A percentile compares a stretch with the other conserved stretches of the same genome.
phyloP scores from a whole-genome alignment of 495 filamentous ascomycete genomes.

The Astrothelium subdiscretum region DNA sequence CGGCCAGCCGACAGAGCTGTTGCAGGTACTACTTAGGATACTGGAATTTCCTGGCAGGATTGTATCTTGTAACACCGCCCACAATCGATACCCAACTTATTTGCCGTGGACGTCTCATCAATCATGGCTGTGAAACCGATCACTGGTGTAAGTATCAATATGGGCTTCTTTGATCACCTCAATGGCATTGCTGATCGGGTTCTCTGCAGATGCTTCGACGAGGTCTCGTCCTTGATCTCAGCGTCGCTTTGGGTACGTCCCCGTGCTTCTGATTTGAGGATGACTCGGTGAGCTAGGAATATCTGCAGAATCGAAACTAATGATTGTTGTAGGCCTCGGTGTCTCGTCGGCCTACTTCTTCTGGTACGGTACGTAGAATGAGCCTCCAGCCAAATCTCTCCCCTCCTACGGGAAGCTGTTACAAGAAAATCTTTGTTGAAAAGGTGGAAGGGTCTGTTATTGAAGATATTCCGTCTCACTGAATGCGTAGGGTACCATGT shows the following conservation, averaged over 20 bases:
- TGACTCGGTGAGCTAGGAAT: not conserved
- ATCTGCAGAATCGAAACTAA: slow-evolving; percentile 6
- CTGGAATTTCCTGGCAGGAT: too few relatives aligned
- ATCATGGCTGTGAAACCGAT: slow-evolving; percentile 39
- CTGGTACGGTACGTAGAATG: slow-evolving; percentile 65
- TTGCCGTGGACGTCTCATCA: not conserved
- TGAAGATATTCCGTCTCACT: not conserved
- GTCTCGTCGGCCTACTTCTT: slow-evolving; percentile 60
- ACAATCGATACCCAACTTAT: not conserved
- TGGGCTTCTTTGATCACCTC: slow-evolving; percentile 6
- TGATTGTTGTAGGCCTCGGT: slow-evolving; percentile 44
- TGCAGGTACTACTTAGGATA: not conserved
- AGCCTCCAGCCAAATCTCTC: not conserved
- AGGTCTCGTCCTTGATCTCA: slow-evolving; percentile 65
- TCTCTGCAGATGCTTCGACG: slow-evolving; percentile 56
- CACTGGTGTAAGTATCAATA: slow-evolving; percentile 36
- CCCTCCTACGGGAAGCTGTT: too few relatives aligned
- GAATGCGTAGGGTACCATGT: slow-evolving; percentile 57
- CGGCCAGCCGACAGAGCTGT: not conserved
- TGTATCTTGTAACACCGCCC: not conserved
- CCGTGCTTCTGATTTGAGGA: not conserved
- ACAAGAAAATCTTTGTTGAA: too few relatives aligned
- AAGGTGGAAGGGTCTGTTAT: too few relatives aligned
- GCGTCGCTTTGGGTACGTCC: slow-evolving; percentile 59
- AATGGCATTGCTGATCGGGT: slow-evolving; percentile 20